Evolutionary conservation across 768 basidiomycete genomes (phyloP), one percentile per base, ranked within the genome.

Genomic region (Cantharellus anzutake): DNA sequence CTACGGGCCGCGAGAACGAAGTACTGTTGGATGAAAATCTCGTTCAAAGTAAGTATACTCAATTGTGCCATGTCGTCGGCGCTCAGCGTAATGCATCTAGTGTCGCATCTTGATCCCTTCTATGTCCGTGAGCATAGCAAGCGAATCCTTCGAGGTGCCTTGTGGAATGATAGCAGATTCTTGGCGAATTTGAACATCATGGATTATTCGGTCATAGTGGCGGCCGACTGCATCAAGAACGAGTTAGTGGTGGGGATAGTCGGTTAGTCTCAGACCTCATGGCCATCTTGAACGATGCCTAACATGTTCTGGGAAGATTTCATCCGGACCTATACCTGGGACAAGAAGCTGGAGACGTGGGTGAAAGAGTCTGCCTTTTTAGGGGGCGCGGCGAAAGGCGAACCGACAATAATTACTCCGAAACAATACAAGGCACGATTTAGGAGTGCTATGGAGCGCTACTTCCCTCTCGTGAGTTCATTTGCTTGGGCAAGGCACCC

Each of bases 281-380:
- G 14, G 34, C 20, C 16, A 60, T 41, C 41, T 56, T 5, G 5
- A 44, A 34, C 38, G 29, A 5, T 59, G 66, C 64, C n/a, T 67
- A 64, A 59, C 67, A 57, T 60, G 60, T 53, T 20, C 20, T 29
- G 14, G 40, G 3, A 59, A 93, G 91, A 96, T 69, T 96, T 91
- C 67, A 88, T 94, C 63, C 84, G 92, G 4, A 92, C 91, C 2
- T 94, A 93, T 67, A 94, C 90, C 0, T 96, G 91, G 91, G 96
- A 99, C 73, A 99, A 99, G 74, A 92, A 91, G 65, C 73, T 99
- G 16, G 96, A 98, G 72, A 97, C 84, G 62, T 96, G 90, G 92
- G 90, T 97, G 51, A 99, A 98, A 68, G 96, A 98, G 65, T 84
- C 89, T 2, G 78, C 87, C 0, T 91, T 93, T 71, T 74, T 98